These are phyloP conservation scores for Linderina pennispora DNA, from an alignment of 192 early-diverging fungal genomes.

Conservation along the genomic window DNA sequence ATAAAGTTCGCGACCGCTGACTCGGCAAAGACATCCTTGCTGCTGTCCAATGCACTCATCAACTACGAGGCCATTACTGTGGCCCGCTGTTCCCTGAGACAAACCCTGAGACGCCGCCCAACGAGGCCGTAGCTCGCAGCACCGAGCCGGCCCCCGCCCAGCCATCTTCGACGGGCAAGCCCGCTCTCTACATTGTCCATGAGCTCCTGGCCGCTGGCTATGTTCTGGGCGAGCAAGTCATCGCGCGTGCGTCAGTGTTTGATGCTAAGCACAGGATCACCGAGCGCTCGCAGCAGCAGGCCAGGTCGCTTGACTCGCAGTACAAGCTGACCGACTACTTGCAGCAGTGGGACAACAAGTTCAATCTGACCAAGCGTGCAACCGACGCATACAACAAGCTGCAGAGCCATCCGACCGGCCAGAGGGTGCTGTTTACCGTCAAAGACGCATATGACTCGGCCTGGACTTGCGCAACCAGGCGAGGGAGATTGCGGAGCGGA, in stretches of 20 bases:
- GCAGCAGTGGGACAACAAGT: slow-evolving; percentile 43
- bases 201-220: slow-evolving; percentile 72
- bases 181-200: slow-evolving; percentile 35
- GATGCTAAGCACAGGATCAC: slow-evolving; percentile 57
- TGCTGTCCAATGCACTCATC: slow-evolving; percentile 21
- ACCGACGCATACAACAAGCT: slow-evolving; percentile 33
- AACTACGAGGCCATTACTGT: slow-evolving; percentile 25
- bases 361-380: slow-evolving; percentile 33
- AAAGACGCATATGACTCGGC: slow-evolving; percentile 45
- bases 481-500: slow-evolving; percentile 36
- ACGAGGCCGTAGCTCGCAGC: no score
- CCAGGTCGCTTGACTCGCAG: slow-evolving; percentile 43
- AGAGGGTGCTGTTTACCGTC: slow-evolving; percentile 31
- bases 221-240: slow-evolving; percentile 55
- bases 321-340: slow-evolving; percentile 38
- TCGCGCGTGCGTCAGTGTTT: slow-evolving; percentile 58
- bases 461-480: slow-evolving; percentile 29
- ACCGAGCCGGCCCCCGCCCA: no score
- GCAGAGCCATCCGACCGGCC: slow-evolving; percentile 35
- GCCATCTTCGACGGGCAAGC: no score
- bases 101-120: no score
- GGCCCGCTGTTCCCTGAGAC: slow-evolving; percentile 11
- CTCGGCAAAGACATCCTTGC: slow-evolving; percentile 30
- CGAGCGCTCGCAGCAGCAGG: slow-evolving; percentile 44
- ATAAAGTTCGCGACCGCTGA: slow-evolving; percentile 20